These are phyloP conservation scores for Pestalotiopsis sp. DNA, from an alignment of 2,329 filamentous ascomycete genomes.

Conservation along the genomic window DNA sequence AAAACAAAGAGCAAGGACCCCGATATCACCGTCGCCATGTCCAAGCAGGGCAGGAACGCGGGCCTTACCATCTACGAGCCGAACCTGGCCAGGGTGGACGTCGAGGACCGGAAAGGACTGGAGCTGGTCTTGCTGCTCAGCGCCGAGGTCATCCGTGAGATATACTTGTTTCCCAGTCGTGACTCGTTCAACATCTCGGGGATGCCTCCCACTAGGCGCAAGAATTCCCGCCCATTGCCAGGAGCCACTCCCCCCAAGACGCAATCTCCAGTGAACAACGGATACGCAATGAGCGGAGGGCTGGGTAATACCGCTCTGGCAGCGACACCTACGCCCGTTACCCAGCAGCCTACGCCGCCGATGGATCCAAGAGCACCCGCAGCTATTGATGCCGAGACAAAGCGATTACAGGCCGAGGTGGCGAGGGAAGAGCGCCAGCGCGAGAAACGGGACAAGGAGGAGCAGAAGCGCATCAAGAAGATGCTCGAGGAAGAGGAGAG, in stretches of 20 bases:
- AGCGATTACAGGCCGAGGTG: slow-evolving; percentile 63
- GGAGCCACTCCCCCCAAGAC: slow-evolving; percentile 26
- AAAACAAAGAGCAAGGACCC: slow-evolving; percentile 85
- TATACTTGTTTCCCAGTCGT: slow-evolving; percentile 64
- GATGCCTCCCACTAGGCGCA: slow-evolving; percentile 34
- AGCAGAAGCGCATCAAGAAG: slow-evolving; percentile 60
- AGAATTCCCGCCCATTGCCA: slow-evolving; percentile 44
- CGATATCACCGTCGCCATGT: slow-evolving; percentile 92
- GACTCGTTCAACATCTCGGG: slow-evolving; percentile 79
- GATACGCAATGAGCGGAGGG: slow-evolving; percentile 43
- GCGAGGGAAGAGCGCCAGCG: slow-evolving; percentile 58
- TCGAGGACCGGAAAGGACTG: slow-evolving; percentile 91
- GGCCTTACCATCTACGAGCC: slow-evolving; percentile 86
- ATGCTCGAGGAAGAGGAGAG: slow-evolving; percentile 69
- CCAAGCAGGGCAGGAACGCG: slow-evolving; percentile 67
- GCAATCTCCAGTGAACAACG: slow-evolving; percentile 17
- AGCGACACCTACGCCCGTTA: slow-evolving; percentile 30
- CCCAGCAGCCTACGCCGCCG: slow-evolving; percentile 24
- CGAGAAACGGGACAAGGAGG: slow-evolving; percentile 55
- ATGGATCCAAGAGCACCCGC: slow-evolving; percentile 34
- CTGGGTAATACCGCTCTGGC: slow-evolving; percentile 43
- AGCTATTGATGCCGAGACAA: slow-evolving; percentile 75
- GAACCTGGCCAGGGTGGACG: slow-evolving; percentile 85
- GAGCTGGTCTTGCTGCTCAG: slow-evolving; percentile 76
- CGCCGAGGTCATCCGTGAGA: slow-evolving; percentile 65